Conservation (phyloP, 768 basidiomycete species). For the Suillus subalutaceus region DNA sequence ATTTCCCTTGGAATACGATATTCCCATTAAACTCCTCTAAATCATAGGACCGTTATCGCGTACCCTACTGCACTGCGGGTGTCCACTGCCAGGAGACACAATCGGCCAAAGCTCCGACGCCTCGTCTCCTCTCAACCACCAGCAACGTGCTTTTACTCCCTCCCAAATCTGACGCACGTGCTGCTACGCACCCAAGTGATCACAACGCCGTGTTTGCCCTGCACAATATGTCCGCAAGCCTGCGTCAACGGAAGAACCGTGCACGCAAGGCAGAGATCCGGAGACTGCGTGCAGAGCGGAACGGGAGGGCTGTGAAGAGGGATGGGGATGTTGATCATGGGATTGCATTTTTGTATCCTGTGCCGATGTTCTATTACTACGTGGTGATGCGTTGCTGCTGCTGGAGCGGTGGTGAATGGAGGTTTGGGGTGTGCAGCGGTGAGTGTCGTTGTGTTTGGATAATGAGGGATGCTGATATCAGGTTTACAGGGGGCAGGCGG, state of each 20-base stretch:
- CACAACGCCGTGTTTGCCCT: conserved; percentile 49
- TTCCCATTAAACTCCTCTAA: background rate
- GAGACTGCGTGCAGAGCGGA: conserved; percentile 29
- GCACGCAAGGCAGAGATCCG: conserved; percentile 30
- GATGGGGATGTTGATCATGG: conserved; percentile 22
- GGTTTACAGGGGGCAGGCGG: conserved; percentile 4
- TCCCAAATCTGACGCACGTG: conserved; percentile 33
- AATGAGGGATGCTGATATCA: background rate
- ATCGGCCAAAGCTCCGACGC: conserved; percentile 46
- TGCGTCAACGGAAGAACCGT: conserved; percentile 25
- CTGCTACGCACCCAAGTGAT: conserved; percentile 55
- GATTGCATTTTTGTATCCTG: conserved; percentile 41
- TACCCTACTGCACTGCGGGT: conserved; percentile 62
- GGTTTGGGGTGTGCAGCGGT: conserved; percentile 11
- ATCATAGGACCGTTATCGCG: conserved; percentile 45
- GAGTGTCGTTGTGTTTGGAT: background rate
- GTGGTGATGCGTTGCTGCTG: conserved; percentile 20
- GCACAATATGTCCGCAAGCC: conserved; percentile 25
- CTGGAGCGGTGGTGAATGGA: conserved; percentile 10
- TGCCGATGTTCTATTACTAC: conserved; percentile 37
- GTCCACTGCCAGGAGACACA: conserved; percentile 51
- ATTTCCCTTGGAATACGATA: background rate
- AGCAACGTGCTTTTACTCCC: conserved; percentile 33
- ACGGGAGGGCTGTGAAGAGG: conserved; percentile 14
- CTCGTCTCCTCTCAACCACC: conserved; percentile 15